These are phyloP conservation scores for Diplocarpon rosae DNA, from an alignment of 2,329 filamentous ascomycete species.

Conservation along the genomic window DNA sequence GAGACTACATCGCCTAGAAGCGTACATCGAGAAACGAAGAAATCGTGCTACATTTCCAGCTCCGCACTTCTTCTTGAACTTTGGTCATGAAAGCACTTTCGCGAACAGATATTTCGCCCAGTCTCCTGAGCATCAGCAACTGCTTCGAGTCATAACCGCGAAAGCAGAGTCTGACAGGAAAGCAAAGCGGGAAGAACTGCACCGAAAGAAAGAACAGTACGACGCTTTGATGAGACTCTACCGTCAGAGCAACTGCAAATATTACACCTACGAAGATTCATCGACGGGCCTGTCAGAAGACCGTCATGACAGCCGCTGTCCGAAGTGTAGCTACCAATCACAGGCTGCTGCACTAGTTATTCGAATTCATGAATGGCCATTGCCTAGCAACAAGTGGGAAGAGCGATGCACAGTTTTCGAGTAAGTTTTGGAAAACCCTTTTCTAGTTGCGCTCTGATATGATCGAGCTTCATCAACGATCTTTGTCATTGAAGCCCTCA, in stretches of 20 bases:
- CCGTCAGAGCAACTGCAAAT: constrained; percentile 1
- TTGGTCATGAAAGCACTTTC: constrained; percentile 11
- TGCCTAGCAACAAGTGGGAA: constrained; percentile 28
- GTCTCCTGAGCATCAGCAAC: constrained; percentile 30
- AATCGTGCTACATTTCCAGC: background rate
- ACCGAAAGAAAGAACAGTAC: constrained; percentile 25
- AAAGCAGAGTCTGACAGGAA: constrained; percentile 27
- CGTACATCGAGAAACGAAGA: constrained; percentile 30
- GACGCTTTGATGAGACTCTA: constrained; percentile 5
- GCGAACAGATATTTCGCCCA: constrained; percentile 34
- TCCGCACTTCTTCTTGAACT: background rate
- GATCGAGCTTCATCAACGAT: constrained; percentile 32
- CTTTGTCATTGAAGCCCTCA: constrained; percentile 31
- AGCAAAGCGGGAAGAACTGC: constrained; percentile 29
- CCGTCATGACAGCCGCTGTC: constrained; percentile 21
- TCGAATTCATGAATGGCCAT: constrained; percentile 43
- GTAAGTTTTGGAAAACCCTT: constrained; percentile 31
- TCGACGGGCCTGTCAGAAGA: background rate
- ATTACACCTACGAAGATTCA: background rate
- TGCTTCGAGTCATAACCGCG: constrained; percentile 28
- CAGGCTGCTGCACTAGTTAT: constrained; percentile 34
- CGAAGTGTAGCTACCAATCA: constrained; percentile 26
- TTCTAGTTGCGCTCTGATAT: constrained; percentile 31
- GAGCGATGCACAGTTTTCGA: constrained; percentile 42
- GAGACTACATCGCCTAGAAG: constrained; percentile 36